These are phyloP conservation scores for Carallia brachiata DNA, from an alignment of 345 rosid species.

Conservation along the genomic window DNA sequence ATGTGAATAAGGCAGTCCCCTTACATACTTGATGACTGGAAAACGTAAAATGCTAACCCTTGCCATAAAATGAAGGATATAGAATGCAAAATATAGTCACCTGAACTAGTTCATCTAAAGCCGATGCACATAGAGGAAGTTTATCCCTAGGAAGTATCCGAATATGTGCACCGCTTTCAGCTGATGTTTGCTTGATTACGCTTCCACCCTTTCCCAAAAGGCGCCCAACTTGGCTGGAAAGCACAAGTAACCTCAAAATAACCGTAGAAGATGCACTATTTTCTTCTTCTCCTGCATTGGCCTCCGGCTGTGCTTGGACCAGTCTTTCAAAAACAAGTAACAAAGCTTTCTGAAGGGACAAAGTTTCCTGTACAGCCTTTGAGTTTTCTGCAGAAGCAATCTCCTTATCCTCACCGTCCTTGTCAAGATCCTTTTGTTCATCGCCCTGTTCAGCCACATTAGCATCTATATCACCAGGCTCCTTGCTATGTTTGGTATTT, in stretches of 20 bases:
- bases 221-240: constrained; percentile 59
- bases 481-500: constrained; percentile 15
- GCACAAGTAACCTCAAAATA: constrained; percentile 56
- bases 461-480: constrained; percentile 20
- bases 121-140: constrained; percentile 50
- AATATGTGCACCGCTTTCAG: constrained; percentile 68
- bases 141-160: constrained; percentile 65
- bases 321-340: constrained; percentile 56
- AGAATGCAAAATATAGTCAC: constrained; percentile 26
- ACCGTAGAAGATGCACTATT: constrained; percentile 28
- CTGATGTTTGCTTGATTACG: constrained; percentile 54
- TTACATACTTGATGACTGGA: neutral
- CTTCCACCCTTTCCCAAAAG: constrained; percentile 69
- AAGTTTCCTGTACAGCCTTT: constrained; percentile 31
- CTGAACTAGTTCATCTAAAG: constrained; percentile 63
- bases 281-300: constrained; percentile 36
- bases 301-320: constrained; percentile 37
- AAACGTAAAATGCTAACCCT: neutral
- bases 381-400: constrained; percentile 30
- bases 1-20: neutral
- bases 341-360: constrained; percentile 54
- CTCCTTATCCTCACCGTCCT: constrained; percentile 29
- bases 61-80: neutral
- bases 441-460: constrained; percentile 22
- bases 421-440: constrained; percentile 22